phyloP scores from a whole-genome alignment of 2,329 filamentous ascomycete species.

The Tolypocladium nubicola region DNA sequence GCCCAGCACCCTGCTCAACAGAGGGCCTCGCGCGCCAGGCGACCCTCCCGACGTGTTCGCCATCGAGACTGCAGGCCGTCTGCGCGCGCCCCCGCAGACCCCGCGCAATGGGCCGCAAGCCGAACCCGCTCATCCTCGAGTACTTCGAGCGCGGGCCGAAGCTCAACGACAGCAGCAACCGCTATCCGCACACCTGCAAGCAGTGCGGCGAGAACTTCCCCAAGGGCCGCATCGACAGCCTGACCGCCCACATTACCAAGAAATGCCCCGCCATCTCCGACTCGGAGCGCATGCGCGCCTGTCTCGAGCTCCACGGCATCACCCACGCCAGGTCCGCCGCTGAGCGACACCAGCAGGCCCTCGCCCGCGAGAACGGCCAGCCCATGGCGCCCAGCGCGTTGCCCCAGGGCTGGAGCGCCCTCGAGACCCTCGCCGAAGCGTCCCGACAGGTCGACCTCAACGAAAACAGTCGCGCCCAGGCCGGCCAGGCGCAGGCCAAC shows the following conservation, averaged over 20 bases:
- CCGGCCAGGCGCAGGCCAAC: slow-evolving; percentile 14
- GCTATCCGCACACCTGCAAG: slow-evolving; percentile 86
- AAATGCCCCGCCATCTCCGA: slow-evolving; percentile 73
- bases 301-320: slow-evolving; percentile 62
- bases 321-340: slow-evolving; percentile 33
- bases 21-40: neutral
- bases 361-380: slow-evolving; percentile 18
- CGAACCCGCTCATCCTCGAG: slow-evolving; percentile 74
- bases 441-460: slow-evolving; percentile 67
- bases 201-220: slow-evolving; percentile 81
- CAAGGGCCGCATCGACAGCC: slow-evolving; percentile 76
- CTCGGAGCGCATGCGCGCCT: slow-evolving; percentile 64
- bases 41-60: neutral
- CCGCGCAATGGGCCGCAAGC: slow-evolving; percentile 64
- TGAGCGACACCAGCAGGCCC: slow-evolving; percentile 16
- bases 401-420: slow-evolving; percentile 61
- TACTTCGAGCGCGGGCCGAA: slow-evolving; percentile 84
- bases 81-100: neutral
- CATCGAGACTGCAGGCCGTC: neutral
- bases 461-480: slow-evolving; percentile 43
- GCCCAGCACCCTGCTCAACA: neutral
- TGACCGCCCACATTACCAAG: slow-evolving; percentile 74
- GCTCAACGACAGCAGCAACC: slow-evolving; percentile 79
- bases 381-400: slow-evolving; percentile 19
- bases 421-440: slow-evolving; percentile 81